phyloP scores from a whole-genome alignment of 2,329 filamentous ascomycete species.

The Escovopsis sp. region DNA sequence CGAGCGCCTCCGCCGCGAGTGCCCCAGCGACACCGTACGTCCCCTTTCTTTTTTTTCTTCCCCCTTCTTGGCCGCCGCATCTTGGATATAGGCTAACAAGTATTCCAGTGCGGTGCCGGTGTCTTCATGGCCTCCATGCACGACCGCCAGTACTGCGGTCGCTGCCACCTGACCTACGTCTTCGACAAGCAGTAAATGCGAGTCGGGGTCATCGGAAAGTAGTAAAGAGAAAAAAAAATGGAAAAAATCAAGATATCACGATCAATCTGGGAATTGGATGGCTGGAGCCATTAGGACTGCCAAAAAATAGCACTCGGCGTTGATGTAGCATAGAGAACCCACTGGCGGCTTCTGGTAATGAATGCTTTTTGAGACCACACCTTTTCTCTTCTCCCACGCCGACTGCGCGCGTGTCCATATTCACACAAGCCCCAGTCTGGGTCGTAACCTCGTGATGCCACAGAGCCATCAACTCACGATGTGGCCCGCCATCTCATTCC shows the following conservation, averaged over 20 bases:
- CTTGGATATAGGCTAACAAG: no score
- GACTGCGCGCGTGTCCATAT: no score
- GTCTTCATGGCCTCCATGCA: conserved; percentile 99
- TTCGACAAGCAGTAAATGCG: conserved; percentile 48
- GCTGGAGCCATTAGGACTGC: conserved; percentile 17
- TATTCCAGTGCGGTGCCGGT: conserved; percentile 81
- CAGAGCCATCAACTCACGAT: no score
- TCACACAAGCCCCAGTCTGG: no score
- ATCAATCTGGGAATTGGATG: conserved; percentile 12
- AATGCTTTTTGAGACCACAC: conserved; percentile 19
- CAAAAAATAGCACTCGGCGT: conserved; percentile 21
- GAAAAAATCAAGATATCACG: no score
- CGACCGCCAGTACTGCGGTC: conserved; percentile 93
- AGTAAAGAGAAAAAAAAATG: conserved; percentile 13
- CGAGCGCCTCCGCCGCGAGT: conserved; percentile 96
- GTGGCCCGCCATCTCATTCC: no score
- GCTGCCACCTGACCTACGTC: conserved; percentile 60
- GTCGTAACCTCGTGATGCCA: no score
- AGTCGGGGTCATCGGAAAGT: conserved; percentile 7
- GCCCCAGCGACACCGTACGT: conserved; percentile 63
- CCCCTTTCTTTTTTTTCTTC: not conserved
- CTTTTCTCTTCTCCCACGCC: no score
- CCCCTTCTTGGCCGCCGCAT: no score
- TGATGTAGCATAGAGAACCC: conserved; percentile 30
- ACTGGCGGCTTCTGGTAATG: conserved; percentile 25